phyloP scores from a whole-genome alignment of 2,329 filamentous ascomycete species.

The Aspergillus fumigatus region DNA sequence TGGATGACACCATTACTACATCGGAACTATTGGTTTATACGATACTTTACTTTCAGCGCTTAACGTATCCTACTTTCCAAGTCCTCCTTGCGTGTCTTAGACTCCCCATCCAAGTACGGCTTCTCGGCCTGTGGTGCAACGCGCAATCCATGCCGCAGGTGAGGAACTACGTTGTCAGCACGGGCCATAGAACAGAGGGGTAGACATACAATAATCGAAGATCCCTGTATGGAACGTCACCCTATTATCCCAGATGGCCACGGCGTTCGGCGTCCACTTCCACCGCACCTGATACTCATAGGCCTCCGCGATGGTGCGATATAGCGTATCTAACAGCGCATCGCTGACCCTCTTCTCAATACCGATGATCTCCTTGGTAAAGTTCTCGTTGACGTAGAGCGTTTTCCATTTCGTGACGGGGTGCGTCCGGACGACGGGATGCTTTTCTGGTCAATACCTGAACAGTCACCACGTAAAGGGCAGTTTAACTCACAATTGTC shows the following conservation, averaged over 20 bases:
- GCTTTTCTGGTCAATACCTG: too few relatives aligned
- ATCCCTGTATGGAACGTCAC: not conserved
- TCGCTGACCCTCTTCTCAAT: slow-evolving; percentile 8
- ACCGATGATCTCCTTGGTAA: slow-evolving; percentile 19
- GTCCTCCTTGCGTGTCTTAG: slow-evolving; percentile 4
- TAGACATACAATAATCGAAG: slow-evolving; percentile 5
- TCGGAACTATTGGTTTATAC: too few relatives aligned
- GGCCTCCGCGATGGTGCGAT: not conserved
- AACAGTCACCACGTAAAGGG: too few relatives aligned
- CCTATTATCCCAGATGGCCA: slow-evolving; percentile 6
- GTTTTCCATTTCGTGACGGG: slow-evolving; percentile 31
- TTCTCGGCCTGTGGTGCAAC: slow-evolving; percentile 5
- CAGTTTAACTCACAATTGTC: slow-evolving; percentile 7
- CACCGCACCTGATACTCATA: slow-evolving; percentile 8
- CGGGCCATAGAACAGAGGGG: not conserved
- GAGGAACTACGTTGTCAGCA: not conserved
- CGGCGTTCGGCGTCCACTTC: slow-evolving; percentile 7
- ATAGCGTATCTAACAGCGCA: slow-evolving; percentile 3
- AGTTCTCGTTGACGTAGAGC: slow-evolving; percentile 31
- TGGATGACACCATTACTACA: too few relatives aligned
- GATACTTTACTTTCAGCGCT: too few relatives aligned
- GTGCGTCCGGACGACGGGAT: slow-evolving; percentile 31
- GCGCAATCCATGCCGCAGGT: slow-evolving; percentile 3
- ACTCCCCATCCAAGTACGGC: slow-evolving; percentile 2
- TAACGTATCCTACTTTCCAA: not conserved